These are phyloP conservation scores for Cladosporium sphaerospermum DNA, from an alignment of 2,329 filamentous ascomycete species.

Conservation along the genomic window DNA sequence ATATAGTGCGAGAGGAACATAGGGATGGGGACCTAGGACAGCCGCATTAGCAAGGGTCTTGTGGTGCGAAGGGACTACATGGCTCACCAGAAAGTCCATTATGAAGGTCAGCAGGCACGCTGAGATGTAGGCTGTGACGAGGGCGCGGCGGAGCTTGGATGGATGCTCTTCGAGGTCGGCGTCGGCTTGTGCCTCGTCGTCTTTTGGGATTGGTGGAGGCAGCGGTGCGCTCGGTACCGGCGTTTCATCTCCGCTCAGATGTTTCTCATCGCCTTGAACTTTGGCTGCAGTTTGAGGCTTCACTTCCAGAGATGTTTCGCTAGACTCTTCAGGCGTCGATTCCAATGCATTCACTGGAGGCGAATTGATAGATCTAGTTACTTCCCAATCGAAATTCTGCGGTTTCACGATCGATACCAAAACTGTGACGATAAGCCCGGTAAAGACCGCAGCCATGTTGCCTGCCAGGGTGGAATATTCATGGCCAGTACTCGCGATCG, in stretches of 20 bases:
- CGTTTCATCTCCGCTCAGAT: background rate
- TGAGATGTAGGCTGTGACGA: slow-evolving; percentile 33
- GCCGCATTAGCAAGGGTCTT: background rate
- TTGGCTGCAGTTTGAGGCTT: background rate
- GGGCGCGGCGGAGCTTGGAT: slow-evolving; percentile 28
- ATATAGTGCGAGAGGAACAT: slow-evolving; percentile 38
- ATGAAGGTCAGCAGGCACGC: slow-evolving; percentile 33
- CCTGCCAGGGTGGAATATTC: slow-evolving; percentile 37
- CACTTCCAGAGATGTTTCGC: slow-evolving; percentile 13
- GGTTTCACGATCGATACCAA: slow-evolving; percentile 33
- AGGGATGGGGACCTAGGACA: slow-evolving; percentile 30
- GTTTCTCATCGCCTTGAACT: background rate
- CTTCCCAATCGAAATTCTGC: slow-evolving; percentile 35
- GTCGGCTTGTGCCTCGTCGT: slow-evolving; percentile 25
- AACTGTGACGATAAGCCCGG: slow-evolving; percentile 36
- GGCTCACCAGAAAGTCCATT: slow-evolving; percentile 31
- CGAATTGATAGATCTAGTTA: slow-evolving; percentile 34
- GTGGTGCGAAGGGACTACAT: background rate
- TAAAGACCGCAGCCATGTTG: slow-evolving; percentile 36
- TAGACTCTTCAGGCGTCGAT: background rate
- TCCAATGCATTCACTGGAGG: slow-evolving; percentile 10
- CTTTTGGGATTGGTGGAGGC: background rate
- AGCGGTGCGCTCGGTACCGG: background rate
- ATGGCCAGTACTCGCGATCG: slow-evolving; percentile 34
- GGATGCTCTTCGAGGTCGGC: slow-evolving; percentile 29